Evolutionary conservation across 495 filamentous ascomycete species (phyloP), one percentile per base, ranked within the genome.

Genomic region (Tuber borchii): DNA sequence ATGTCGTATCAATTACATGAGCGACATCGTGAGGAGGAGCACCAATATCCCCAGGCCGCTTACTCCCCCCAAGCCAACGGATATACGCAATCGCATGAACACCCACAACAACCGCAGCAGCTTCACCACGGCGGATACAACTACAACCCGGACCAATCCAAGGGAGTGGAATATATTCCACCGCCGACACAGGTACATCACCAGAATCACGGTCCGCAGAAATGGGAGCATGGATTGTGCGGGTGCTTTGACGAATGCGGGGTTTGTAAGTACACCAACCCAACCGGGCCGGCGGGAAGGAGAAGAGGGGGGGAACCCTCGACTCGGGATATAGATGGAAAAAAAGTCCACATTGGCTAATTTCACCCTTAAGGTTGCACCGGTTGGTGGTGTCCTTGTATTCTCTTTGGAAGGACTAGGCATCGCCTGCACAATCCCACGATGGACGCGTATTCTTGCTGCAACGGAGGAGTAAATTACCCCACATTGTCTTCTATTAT

Each of bases 381-480:
- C 2, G 75, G 78, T 31, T 77, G 56, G 20, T 87, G 84, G 79
- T 73, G 83, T 39, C 86, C 86, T 39, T 88, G 86, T 75, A 83
- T 87, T 42, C 85, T 85, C 14, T 86, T 86, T 73, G 86, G 86
- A 71, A 86, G 83, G 80, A 86, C 85, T 37, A 83, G 86, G 74
- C 82, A 88, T 73, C 85, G 86, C 2, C 71, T 86, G 40, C 80
- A 82, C 56, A 85, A 85, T 71, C 80, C 77, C 42, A 81, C 79
- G 70, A 80, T 87, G 74, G 77, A 83, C n/a, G 84, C 80, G 20
- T 88, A 86, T 76, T 81, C 83, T 71, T 80, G 83, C 34, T 82
- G 86, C 78, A 87, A 87, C 79, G 83, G 78, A 37, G 83, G 82
- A 43, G 86, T 87, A 81, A 71, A 84, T 76, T 39, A 9, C 20